phyloP scores from a whole-genome alignment of 1,284 basidiomycete genomes.

The Leccinum subrobustum region DNA sequence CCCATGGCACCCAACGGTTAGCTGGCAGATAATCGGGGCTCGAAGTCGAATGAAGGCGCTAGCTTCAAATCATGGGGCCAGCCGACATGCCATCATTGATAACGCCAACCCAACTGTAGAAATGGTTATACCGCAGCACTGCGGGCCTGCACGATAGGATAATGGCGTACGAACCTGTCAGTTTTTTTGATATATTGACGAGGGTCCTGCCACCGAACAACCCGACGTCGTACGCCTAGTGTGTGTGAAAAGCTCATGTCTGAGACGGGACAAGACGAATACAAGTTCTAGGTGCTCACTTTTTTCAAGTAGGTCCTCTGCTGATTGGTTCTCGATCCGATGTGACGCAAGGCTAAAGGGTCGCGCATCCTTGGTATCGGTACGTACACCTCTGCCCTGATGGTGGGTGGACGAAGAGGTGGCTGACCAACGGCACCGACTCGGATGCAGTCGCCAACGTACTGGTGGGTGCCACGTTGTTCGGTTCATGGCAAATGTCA shows the following conservation, averaged over 20 bases:
- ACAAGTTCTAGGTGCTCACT: too few relatives aligned
- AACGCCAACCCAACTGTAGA: too few relatives aligned
- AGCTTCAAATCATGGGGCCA: neutral
- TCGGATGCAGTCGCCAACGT: neutral
- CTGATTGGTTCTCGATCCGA: neutral
- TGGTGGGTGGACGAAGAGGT: neutral
- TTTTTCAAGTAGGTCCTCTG: neutral
- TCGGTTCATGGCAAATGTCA: neutral
- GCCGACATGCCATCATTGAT: too few relatives aligned
- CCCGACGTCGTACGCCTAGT: too few relatives aligned
- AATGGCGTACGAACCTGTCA: too few relatives aligned
- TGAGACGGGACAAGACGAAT: neutral
- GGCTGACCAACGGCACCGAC: neutral
- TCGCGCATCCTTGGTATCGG: neutral
- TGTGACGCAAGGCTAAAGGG: neutral
- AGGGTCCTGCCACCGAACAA: too few relatives aligned
- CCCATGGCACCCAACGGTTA: neutral
- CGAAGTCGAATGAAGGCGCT: neutral
- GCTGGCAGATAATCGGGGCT: neutral
- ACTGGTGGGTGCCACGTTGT: neutral
- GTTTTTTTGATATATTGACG: too few relatives aligned
- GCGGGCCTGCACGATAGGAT: too few relatives aligned
- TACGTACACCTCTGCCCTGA: neutral
- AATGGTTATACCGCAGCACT: too few relatives aligned
- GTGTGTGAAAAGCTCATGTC: too few relatives aligned